Evolutionary conservation across 164 flowering plant genomes (phyloP), one percentile per base, ranked within the genome.

Genomic region (Stephania yunnanensis): DNA sequence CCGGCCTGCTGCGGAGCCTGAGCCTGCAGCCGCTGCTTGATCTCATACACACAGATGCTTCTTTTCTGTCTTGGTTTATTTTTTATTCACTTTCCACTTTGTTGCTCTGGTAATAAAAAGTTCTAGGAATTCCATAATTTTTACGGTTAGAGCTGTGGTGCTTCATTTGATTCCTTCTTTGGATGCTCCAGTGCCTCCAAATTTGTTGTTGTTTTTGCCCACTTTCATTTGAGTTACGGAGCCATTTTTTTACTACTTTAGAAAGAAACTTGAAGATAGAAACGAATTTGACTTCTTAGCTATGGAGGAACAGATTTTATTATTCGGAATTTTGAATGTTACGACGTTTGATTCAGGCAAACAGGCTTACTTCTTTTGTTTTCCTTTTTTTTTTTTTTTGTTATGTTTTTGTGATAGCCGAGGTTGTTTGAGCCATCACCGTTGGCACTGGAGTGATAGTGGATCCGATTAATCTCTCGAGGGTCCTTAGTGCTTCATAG

Each of bases 11-110:
- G 30, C 80, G 53, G 82, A 82, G 73, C 36, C 82, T 6, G 85
- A 83, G 81, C 78, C 87, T 29, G 85, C 76, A 8, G 70, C 81
- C 46, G 69, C 79, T 58, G 84, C 80, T 20, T 86, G 79, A 86
- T 78, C 36, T 69, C 63, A 53, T 69, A 31, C 31, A 70, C 58
- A 30, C 31, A 53, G 36, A 48, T 73, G 65, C 55, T 53, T 68
- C 71, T 70, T 50, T 70, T 29, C 30, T 70, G 6, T 20, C 25
- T 55, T 20, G 9, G 20, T 61, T 61, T 61, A 61, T 61, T 31
- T 29, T 68, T 53, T 69, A 61, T 66, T 66, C 46, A 20, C 68
- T 77, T 30, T 73, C 20, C 66, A 19, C 66, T 61, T 61, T 19
- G 22, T 61, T 61, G 66, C 25, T 6, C 66, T 19, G 66, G 20